These are phyloP conservation scores for Neurospora cerealis DNA, from an alignment of 495 filamentous ascomycete genomes.

Conservation along the genomic window DNA sequence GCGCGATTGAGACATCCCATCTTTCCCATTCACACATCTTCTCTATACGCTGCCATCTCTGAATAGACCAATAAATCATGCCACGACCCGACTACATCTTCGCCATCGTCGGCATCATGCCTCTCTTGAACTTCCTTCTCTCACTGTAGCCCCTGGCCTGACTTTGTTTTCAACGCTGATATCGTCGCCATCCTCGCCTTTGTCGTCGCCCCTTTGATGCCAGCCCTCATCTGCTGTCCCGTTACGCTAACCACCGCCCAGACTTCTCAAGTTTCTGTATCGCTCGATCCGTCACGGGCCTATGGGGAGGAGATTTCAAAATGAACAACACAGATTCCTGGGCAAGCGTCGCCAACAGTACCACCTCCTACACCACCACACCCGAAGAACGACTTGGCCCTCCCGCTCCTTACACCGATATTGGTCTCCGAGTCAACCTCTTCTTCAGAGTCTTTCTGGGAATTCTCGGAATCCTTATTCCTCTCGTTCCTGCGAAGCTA, in stretches of 20 bases:
- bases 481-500: constrained; percentile 44
- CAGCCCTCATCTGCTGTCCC: background rate
- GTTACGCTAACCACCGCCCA: background rate
- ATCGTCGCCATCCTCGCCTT: background rate
- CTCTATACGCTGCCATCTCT: background rate
- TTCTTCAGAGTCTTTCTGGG: constrained; percentile 42
- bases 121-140: background rate
- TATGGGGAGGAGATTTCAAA: background rate
- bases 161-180: background rate
- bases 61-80: constrained; percentile 6
- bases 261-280: background rate
- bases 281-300: background rate
- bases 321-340: background rate
- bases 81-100: background rate
- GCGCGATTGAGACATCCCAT: background rate
- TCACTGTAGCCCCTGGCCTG: background rate
- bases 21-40: background rate
- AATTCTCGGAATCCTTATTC: constrained; percentile 44
- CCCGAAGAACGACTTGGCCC: constrained; percentile 15
- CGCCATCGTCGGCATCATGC: background rate
- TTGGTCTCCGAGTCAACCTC: constrained; percentile 28
- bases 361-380: constrained; percentile 12
- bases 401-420: constrained; percentile 17
- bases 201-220: background rate
- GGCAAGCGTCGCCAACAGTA: background rate